These are phyloP conservation scores for Haplosporangium gracile DNA, from an alignment of 192 early-diverging fungal species.

Conservation along the genomic window DNA sequence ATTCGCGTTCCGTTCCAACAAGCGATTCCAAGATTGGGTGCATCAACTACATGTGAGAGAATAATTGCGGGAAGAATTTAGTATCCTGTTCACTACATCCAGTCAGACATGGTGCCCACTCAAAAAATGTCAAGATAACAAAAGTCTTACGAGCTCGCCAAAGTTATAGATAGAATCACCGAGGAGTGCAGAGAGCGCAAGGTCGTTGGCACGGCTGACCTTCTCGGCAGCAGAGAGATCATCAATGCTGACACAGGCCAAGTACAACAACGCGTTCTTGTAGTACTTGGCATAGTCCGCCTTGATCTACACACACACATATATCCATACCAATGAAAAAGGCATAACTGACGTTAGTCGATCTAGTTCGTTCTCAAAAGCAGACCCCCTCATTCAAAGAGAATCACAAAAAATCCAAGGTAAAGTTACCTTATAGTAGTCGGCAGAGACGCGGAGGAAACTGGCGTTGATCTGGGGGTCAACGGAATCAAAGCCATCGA, in stretches of 20 bases:
- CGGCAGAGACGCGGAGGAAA: constrained; percentile 95
- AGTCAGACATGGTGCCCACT: neutral
- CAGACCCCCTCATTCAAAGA: neutral
- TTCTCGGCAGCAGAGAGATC: constrained; percentile 83
- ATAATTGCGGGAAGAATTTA: neutral
- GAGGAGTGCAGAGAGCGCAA: constrained; percentile 90
- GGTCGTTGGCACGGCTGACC: constrained; percentile 91
- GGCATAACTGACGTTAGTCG: neutral
- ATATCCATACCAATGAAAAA: neutral
- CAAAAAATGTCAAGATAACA: neutral
- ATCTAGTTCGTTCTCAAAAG: neutral
- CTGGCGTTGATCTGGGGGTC: constrained; percentile 93
- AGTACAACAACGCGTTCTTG: constrained; percentile 92
- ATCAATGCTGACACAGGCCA: constrained; percentile 92
- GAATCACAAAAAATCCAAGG: neutral
- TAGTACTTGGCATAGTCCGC: constrained; percentile 94
- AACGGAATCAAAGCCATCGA: constrained; percentile 79
- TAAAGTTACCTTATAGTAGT: constrained; percentile 91
- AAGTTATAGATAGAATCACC: constrained; percentile 99
- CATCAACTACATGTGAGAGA: constrained; percentile 75
- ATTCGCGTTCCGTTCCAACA: constrained; percentile 83
- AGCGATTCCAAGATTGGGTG: constrained; percentile 88
- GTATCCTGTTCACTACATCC: neutral
- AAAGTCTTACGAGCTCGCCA: constrained; percentile 89
- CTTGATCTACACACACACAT: constrained; percentile 73